Base-by-base conservation (phyloP, 148 eudicot species). In the Talinum fruticosum region DNA sequence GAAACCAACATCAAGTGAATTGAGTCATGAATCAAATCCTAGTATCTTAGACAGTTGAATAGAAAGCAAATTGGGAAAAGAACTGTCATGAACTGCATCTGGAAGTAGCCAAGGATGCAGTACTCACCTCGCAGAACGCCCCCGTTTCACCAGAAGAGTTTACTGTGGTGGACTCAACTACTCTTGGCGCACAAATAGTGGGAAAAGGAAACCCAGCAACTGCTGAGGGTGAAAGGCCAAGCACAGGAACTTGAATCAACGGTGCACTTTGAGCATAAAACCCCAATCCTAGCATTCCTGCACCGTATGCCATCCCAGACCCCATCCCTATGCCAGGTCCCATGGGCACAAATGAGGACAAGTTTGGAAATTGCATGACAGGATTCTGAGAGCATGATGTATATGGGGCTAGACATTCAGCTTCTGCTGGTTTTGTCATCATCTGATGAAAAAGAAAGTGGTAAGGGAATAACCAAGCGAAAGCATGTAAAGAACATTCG, bases 251-350 rank as follows among this genome's bases (percentile, higher is more conserved):
- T 54, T 53, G 76, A 32, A 53, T 13, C 16, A 57, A 18, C 21
- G 76, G 76, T 10, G 32, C 29, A 73, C 26, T 0, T 8, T 15
- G 45, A 54, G 44, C 47, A 54, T 29, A 49, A 73, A 30, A 73
- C 30, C 45, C 76, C 29, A 16, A 37, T 53, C 47, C 5, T 30
- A 19, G 15, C 29, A 53, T 35, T 10, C 64, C 45, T 34, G 66
- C 32, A 32, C 47, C 76, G 8, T 21, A 49, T 2, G 24, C 16
- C 66, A 73, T 37, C 29, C 72, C 72, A 1, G 36, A 1, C n/a
- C 72, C 72, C 72, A 69, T 54, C 59, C 76, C 76, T 23, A 73
- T 21, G 8, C 66, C 21, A 32, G 66, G 76, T n/a, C 38, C 24
- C 33, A 73, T 19, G 38, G 66, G 66, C 45, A 54, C 8, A 53